Conservation (phyloP, 768 basidiomycete species). For the Myochromella boudieri region DNA sequence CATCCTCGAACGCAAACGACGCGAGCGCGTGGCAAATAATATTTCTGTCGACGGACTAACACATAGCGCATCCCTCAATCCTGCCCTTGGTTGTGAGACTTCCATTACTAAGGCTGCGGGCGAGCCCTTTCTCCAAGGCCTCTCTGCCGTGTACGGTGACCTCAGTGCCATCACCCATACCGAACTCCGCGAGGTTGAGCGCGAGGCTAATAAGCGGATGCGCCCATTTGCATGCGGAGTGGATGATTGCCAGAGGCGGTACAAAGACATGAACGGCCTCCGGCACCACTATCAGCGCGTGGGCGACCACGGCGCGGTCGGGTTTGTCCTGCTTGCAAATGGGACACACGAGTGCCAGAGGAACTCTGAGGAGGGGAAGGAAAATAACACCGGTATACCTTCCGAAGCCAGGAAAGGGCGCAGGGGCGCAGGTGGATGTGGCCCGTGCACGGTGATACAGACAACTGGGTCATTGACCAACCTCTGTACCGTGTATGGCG, state of each 20-base stretch:
- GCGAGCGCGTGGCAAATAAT: constrained; percentile 32
- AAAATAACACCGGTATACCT: constrained; percentile 16
- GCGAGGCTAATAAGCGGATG: constrained; percentile 80
- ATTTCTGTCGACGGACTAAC: constrained; percentile 4
- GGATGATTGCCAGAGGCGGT: constrained; percentile 81
- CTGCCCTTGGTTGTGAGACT: not conserved
- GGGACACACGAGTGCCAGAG: constrained; percentile 55
- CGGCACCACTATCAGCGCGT: constrained; percentile 96
- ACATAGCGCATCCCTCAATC: constrained; percentile 12
- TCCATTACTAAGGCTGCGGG: not conserved
- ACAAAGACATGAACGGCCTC: constrained; percentile 99
- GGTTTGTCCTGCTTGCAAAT: constrained; percentile 78
- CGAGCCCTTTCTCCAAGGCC: constrained; percentile 5
- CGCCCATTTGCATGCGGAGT: constrained; percentile 90
- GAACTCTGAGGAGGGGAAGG: constrained; percentile 13
- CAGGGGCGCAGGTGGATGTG: constrained; percentile 4
- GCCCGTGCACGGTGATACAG: not conserved
- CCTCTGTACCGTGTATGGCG: no score
- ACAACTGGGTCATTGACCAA: not conserved
- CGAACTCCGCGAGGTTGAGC: constrained; percentile 71
- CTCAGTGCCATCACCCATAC: constrained; percentile 55
- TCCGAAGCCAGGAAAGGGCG: constrained; percentile 20
- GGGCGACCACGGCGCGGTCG: constrained; percentile 91
- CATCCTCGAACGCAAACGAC: constrained; percentile 57
- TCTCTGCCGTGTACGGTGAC: constrained; percentile 25